These are phyloP conservation scores for Arthrobotrys sphaeroides DNA, from an alignment of 2,329 filamentous ascomycete species.

Conservation along the genomic window DNA sequence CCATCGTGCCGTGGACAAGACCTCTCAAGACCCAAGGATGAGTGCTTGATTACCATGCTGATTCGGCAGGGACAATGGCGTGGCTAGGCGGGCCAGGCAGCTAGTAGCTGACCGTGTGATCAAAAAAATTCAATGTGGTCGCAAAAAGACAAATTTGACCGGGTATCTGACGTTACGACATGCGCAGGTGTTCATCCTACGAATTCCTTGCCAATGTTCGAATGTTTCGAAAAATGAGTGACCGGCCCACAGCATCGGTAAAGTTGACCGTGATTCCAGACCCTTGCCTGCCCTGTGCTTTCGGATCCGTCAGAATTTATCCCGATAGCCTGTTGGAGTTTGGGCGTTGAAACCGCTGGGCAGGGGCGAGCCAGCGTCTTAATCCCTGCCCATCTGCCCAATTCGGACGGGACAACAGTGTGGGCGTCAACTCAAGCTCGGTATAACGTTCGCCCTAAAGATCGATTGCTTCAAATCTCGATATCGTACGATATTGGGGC, in stretches of 20 bases:
- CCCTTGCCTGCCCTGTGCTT: constrained; percentile 32
- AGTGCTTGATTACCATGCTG: constrained; percentile 18
- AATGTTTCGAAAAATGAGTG: constrained; percentile 37
- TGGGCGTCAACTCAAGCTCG: background rate
- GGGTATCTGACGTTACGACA: constrained; percentile 21
- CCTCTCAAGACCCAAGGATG: constrained; percentile 22
- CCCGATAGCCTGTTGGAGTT: constrained; percentile 44
- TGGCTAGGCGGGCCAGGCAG: constrained; percentile 17
- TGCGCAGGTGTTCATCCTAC: constrained; percentile 15
- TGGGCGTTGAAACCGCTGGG: constrained; percentile 33
- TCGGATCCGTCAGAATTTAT: constrained; percentile 47
- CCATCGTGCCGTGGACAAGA: constrained; percentile 37
- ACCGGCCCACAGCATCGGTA: constrained; percentile 43
- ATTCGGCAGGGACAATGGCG: constrained; percentile 16
- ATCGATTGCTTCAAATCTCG: background rate
- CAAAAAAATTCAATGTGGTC: background rate
- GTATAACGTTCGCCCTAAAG: background rate
- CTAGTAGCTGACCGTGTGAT: constrained; percentile 43
- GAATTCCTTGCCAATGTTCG: constrained; percentile 10
- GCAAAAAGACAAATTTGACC: constrained; percentile 21
- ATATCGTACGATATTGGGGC: background rate
- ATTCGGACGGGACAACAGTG: background rate
- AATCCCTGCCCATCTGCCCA: constrained; percentile 1
- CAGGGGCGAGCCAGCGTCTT: constrained; percentile 20
- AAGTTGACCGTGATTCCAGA: constrained; percentile 45